Evolutionary conservation across 768 basidiomycete species (phyloP), one percentile per base, ranked within the genome.

Genomic region (Mycena pura): DNA sequence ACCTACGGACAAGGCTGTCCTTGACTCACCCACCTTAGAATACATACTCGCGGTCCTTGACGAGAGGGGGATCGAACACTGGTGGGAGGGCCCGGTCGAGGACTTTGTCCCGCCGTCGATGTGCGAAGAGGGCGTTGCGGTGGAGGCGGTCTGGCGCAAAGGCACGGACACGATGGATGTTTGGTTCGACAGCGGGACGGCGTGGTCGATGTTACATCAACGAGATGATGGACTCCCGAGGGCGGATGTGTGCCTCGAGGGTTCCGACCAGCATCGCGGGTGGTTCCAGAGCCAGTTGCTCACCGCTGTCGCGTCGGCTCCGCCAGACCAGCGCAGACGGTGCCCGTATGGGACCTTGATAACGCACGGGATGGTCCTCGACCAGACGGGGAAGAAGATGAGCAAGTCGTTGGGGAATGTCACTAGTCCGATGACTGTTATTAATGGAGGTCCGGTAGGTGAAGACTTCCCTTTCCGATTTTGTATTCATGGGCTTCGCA

Each of bases 241-340:
- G 40, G 92, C 95, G 1, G 95, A 99, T 68, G 82, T 98, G 27
- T 96, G 93, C 70, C 77, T 99, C 27, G 96, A 99, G 70, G 97
- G 97, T 14, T 91, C 92, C 1, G 96, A 99, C 74, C 96, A 99
- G 73, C 96, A 99, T 74, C 89, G 96, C 7, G 96, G 96, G 9
- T 99, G 96, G 96, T 99, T 99, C 80, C 97, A 99, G 75, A 96
- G 94, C 57, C 91, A 93, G 65, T 77, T 99, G 25, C 78, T 99
- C 45, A 99, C 97, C 4, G 84, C 87, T 10, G 76, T 96, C 19
- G 86, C 86, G 3, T 78, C 85, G 19, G 74, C 78, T 3, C 65
- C 74, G 9, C 59, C 72, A 11, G 60, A 69, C 21, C 65, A 68
- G 57, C 72, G 60, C 39, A 67, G 86, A 11, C 59, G 68, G 38